phyloP scores from a whole-genome alignment of 2,329 filamentous ascomycete species.

The Botrytis byssoidea region DNA sequence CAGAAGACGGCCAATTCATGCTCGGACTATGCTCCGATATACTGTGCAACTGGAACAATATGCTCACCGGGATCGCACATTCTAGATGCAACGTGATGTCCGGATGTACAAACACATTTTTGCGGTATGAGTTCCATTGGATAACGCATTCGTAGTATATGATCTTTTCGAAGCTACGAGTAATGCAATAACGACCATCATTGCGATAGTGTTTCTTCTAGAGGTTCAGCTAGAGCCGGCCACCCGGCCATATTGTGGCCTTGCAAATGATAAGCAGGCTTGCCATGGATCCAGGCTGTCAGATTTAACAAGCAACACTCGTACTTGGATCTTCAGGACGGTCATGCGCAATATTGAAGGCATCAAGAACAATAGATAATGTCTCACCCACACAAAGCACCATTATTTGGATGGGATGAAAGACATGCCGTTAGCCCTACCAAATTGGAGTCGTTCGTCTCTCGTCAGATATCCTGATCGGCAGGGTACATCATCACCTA shows the following conservation, averaged over 20 bases:
- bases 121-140: not conserved
- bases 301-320: slow-evolving; percentile 15
- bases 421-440: slow-evolving; percentile 16
- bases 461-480: slow-evolving; percentile 9
- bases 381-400: not conserved
- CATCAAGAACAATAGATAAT: not conserved
- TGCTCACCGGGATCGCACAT: slow-evolving; percentile 13
- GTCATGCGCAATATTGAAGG: slow-evolving; percentile 19
- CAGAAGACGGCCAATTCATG: slow-evolving; percentile 12
- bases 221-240: slow-evolving; percentile 15
- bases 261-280: slow-evolving; percentile 5
- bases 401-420: not conserved
- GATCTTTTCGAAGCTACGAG: slow-evolving; percentile 3
- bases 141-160: not conserved
- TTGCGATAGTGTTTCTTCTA: not conserved
- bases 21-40: not conserved
- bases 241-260: slow-evolving; percentile 8
- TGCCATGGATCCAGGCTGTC: slow-evolving; percentile 7
- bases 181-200: slow-evolving; percentile 10
- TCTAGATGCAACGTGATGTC: slow-evolving; percentile 11
- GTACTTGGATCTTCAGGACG: slow-evolving; percentile 17
- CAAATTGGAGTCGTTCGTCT: slow-evolving; percentile 1
- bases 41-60: slow-evolving; percentile 8
- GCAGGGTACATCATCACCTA: slow-evolving; percentile 12
- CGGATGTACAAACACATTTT: slow-evolving; percentile 11